A percentile compares a stretch with the other conserved stretches of the same genome.
phyloP scores from a whole-genome alignment of 2,329 filamentous ascomycete species.

The Blastomyces parvus region DNA sequence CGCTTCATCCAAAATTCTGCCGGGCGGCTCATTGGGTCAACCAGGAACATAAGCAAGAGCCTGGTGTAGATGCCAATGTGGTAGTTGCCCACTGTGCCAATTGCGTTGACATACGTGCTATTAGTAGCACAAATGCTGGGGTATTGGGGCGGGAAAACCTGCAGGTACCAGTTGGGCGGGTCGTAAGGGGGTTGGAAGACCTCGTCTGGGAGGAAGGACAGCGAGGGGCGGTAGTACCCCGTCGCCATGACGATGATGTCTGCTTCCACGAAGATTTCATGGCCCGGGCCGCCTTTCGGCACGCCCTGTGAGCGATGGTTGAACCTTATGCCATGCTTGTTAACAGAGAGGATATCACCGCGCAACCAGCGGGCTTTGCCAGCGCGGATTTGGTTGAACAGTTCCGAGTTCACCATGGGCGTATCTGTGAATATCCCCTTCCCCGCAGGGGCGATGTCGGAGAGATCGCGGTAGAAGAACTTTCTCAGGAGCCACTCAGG shows the following conservation, averaged over 20 bases:
- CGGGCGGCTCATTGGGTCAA: conserved; percentile 66
- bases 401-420: conserved; percentile 76
- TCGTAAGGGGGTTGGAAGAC: conserved; percentile 64
- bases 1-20: conserved; percentile 65
- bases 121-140: conserved; percentile 71
- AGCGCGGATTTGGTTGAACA: conserved; percentile 63
- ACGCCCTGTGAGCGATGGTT: conserved; percentile 64
- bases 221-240: conserved; percentile 63
- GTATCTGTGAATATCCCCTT: conserved; percentile 75
- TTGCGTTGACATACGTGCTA: conserved; percentile 70
- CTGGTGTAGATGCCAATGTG: conserved; percentile 86
- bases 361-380: conserved; percentile 70
- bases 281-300: conserved; percentile 64
- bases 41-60: conserved; percentile 75
- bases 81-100: conserved; percentile 76
- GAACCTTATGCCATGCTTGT: conserved; percentile 56
- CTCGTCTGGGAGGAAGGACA: conserved; percentile 63
- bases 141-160: conserved; percentile 69
- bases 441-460: conserved; percentile 59
- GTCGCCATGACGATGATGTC: conserved; percentile 79
- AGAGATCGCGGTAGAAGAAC: conserved; percentile 74
- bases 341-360: conserved; percentile 63
- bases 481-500: conserved; percentile 65
- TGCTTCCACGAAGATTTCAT: conserved; percentile 54
- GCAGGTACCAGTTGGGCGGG: conserved; percentile 81